Conservation (phyloP, 495 filamentous ascomycete species). For the Podospora appendiculata region DNA sequence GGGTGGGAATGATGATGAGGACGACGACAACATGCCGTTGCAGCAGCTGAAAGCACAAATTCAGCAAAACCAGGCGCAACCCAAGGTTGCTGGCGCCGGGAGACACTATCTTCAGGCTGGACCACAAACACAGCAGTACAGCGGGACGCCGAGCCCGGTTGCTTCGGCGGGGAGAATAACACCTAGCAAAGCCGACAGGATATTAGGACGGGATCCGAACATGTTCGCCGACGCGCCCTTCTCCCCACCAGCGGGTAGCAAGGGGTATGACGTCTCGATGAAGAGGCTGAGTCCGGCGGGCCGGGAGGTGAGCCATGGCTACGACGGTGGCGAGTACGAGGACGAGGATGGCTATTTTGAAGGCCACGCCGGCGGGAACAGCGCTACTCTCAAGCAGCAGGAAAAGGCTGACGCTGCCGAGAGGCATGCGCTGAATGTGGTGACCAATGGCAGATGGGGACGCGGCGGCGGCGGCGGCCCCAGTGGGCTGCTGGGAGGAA, state of each 20-base stretch:
- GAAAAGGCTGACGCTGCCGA: conserved; percentile 20
- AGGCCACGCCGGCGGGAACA: background rate
- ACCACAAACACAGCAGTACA: background rate
- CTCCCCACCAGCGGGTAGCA: background rate
- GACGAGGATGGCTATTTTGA: conserved; percentile 10
- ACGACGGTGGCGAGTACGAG: conserved; percentile 1
- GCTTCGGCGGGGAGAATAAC: conserved; percentile 5
- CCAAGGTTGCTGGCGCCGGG: conserved; percentile 18
- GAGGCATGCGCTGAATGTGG: conserved; percentile 31
- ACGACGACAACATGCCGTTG: conserved; percentile 12
- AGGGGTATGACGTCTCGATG: conserved; percentile 29
- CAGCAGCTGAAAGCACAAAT: background rate
- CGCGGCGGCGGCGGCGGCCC: conserved; percentile 25
- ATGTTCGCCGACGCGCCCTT: conserved; percentile 32
- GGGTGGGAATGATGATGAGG: conserved; percentile 25
- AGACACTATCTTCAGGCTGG: conserved; percentile 21
- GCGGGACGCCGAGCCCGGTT: background rate
- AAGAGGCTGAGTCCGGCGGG: conserved; percentile 31
- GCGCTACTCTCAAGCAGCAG: background rate
- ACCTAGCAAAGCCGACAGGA: conserved; percentile 42
- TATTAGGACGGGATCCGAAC: conserved; percentile 42
- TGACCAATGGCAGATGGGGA: conserved; percentile 31
- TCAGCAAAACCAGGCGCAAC: background rate
- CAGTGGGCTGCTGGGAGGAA: conserved; percentile 24
- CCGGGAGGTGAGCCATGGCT: conserved; percentile 11